Conservation (phyloP, 768 basidiomycete species). For the Rhizopogon roseolus region DNA sequence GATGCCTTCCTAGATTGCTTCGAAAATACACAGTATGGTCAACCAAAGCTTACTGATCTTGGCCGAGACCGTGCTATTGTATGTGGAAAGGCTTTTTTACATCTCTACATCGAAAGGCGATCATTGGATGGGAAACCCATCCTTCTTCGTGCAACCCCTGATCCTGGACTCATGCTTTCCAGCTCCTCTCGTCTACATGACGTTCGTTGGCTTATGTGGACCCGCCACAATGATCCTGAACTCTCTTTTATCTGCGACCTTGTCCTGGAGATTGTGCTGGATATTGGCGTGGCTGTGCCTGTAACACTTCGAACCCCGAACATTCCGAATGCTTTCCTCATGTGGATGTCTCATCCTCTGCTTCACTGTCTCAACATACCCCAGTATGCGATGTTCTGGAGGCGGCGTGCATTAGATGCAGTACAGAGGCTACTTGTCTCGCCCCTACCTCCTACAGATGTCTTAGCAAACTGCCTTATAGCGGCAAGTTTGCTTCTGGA, state of each 20-base stretch:
- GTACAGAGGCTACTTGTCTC: not conserved
- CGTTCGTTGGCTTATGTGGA: not conserved
- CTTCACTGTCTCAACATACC: conserved; percentile 2
- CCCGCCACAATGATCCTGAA: conserved; percentile 1
- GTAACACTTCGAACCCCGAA: conserved; percentile 1
- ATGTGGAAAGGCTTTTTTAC: conserved; percentile 6
- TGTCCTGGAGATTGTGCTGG: not conserved
- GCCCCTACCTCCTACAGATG: conserved; percentile 2
- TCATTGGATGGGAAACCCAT: not conserved
- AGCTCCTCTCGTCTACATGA: conserved; percentile 1
- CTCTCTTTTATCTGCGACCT: conserved; percentile 3
- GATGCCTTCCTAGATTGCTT: conserved; percentile 5
- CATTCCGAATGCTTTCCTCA: conserved; percentile 3
- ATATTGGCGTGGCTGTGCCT: not conserved
- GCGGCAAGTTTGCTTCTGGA: conserved; percentile 3
- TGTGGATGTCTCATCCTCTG: conserved; percentile 5
- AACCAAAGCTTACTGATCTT: not conserved
- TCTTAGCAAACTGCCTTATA: conserved; percentile 5
- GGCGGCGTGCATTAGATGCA: conserved; percentile 1
- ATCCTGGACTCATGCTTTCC: not conserved
- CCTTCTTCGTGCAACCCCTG: not conserved
- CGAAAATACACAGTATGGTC: conserved; percentile 1
- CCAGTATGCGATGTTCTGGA: not conserved
- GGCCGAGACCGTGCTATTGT: conserved; percentile 1
- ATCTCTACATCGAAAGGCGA: conserved; percentile 1